Base-by-base conservation (phyloP, 257 asterid species). In the Solanum bulbocastanum region DNA sequence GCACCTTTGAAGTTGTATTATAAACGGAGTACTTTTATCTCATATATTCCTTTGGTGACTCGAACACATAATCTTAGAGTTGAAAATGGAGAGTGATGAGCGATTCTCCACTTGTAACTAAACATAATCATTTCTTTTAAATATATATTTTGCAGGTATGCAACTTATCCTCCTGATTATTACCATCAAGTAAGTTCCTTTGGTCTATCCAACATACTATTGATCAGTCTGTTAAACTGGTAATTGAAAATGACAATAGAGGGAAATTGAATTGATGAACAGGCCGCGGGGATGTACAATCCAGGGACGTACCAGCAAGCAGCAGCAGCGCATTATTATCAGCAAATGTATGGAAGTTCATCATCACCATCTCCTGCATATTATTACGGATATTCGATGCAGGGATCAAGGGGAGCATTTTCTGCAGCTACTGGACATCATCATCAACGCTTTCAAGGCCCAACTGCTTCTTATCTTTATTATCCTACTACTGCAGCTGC, bases 381-480 rank as follows among this genome's bases (percentile, higher is more conserved):
- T 89, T 92, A 92, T 89, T 94, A 94, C 49, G 98, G 98, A 87
- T 95, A 94, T 86, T 93, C 97, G 39, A 86, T 91, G 91, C 94
- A 89, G 87, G 87, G 94, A 88, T 87, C 96, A 3, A 90, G 97
- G 92, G 97, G 94, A 71, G 85, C 94, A 32, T 94, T 90, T 90
- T 87, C 96, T 88, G 90, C 94, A 58, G 84, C 91, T 81, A 32
- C 37, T 90, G n/a, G 14, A 88, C 75, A 69, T 30, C 75, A 30
- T 30, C 75, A 69, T 30, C 95, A 95, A 84, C 96, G 95, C 83
- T 76, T 92, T 86, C 97, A 93, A 86, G 95, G 93, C 39, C 95
- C 96, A n/a, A 16, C 84, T 13, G 13, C 85, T n/a, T 87, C 98
- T 71, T 94, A 93, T 88, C 89, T 94, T 58, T 96, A 96, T 92